Conservation (phyloP, 208 protist genomes). For the Blechomonas ayalai region DNA sequence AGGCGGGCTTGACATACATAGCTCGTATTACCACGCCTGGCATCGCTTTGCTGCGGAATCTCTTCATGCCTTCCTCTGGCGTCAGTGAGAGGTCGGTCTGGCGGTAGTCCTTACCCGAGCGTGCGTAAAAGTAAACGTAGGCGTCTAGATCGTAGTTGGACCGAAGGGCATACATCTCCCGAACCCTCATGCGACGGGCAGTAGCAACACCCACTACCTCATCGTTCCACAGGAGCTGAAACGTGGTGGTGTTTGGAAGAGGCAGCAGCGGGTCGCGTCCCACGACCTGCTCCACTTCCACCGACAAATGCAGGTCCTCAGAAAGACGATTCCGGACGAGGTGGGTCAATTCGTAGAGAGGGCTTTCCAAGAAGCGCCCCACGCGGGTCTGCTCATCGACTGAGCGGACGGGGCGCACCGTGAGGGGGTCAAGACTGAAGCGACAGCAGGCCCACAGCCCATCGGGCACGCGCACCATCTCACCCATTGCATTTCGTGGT, state of each 20-base stretch:
- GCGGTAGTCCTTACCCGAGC: constrained; percentile 42
- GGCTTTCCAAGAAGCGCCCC: constrained; percentile 15
- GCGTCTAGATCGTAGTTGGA: constrained; percentile 84
- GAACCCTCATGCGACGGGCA: constrained; percentile 31
- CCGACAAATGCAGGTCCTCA: constrained; percentile 14
- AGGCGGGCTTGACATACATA: constrained; percentile 60
- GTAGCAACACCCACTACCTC: constrained; percentile 56
- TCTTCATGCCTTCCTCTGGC: constrained; percentile 15
- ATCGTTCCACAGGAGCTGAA: constrained; percentile 15
- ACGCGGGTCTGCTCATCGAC: constrained; percentile 3
- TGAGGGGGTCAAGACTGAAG: constrained; percentile 16
- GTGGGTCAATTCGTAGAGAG: constrained; percentile 8
- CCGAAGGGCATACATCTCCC: constrained; percentile 78
- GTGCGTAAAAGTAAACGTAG: constrained; percentile 66
- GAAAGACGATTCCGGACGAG: constrained; percentile 9
- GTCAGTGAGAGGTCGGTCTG: constrained; percentile 53
- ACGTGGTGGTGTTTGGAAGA: constrained; percentile 9
- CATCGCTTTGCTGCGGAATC: constrained; percentile 39
- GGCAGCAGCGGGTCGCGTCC: neutral
- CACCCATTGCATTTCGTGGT: constrained; percentile 56
- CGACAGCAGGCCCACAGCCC: constrained; percentile 77
- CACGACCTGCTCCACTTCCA: constrained; percentile 17
- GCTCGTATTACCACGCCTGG: constrained; percentile 50
- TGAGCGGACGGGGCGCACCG: neutral
- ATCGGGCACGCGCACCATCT: constrained; percentile 43